phyloP scores from a whole-genome alignment of 805 yeast genomes.

The Schwanniomyces polymorphus region DNA sequence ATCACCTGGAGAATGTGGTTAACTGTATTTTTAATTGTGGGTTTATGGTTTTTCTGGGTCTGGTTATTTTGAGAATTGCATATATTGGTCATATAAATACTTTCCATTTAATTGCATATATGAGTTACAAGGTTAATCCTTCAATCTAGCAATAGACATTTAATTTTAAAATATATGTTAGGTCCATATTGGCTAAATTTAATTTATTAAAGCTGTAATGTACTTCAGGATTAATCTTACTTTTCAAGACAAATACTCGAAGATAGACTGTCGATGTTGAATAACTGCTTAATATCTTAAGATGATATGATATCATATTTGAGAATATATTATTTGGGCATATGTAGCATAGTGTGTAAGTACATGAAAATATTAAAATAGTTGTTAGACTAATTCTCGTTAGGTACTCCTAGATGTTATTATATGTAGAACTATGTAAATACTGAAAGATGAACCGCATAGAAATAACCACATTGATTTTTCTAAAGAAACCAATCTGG shows the following conservation, averaged over 20 bases:
- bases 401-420: too few species aligned
- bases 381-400: too few species aligned
- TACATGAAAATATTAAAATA: too few species aligned
- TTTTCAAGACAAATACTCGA: too few species aligned
- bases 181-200: not conserved
- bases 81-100: not conserved
- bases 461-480: conserved; percentile 46
- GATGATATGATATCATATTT: too few species aligned
- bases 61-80: conserved; percentile 28
- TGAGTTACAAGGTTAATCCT: not conserved
- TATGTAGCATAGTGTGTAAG: too few species aligned
- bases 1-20: conserved; percentile 48
- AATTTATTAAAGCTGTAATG: too few species aligned
- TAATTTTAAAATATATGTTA: not conserved
- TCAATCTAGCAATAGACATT: not conserved
- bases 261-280: too few species aligned
- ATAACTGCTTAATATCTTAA: too few species aligned
- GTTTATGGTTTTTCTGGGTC: conserved; percentile 41
- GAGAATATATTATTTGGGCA: too few species aligned
- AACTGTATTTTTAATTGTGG: conserved; percentile 34
- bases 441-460: conserved; percentile 35
- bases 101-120: not conserved
- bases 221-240: too few species aligned
- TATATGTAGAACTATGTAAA: too few species aligned
- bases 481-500: conserved; percentile 49